Conservation (phyloP, 306 rosid species). For the Prunus fruticosa region DNA sequence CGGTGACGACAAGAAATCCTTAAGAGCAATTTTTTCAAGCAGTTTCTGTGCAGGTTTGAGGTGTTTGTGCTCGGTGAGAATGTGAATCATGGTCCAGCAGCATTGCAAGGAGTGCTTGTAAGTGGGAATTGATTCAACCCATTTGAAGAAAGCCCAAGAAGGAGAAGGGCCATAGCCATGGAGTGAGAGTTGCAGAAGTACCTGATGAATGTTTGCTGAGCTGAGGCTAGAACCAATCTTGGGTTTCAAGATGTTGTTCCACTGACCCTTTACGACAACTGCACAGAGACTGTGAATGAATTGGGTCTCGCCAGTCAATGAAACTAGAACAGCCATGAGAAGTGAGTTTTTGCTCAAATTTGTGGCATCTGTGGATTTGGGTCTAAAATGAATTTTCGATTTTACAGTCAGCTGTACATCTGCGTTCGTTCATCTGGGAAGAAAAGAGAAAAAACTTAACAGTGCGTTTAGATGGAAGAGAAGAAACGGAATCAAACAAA, state of each 20-base stretch:
- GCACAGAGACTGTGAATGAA: conserved; percentile 46
- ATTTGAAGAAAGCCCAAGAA: conserved; percentile 67
- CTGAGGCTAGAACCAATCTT: conserved; percentile 41
- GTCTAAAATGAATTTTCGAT: not conserved
- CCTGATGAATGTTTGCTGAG: conserved; percentile 52
- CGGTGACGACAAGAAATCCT: conserved; percentile 62
- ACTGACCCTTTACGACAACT: conserved; percentile 59
- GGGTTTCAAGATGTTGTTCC: conserved; percentile 53
- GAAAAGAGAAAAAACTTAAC: no score
- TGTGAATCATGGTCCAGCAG: conserved; percentile 72
- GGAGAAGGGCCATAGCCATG: conserved; percentile 41
- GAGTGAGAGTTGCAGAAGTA: conserved; percentile 52
- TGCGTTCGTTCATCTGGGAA: no score
- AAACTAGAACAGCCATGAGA: conserved; percentile 16
- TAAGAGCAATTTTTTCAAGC: conserved; percentile 67
- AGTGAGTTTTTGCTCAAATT: not conserved
- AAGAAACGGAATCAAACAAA: no score
- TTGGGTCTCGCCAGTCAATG: conserved; percentile 26
- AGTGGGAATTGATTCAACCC: conserved; percentile 56
- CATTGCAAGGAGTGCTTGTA: conserved; percentile 69
- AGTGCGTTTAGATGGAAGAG: no score
- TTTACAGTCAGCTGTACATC: no score
- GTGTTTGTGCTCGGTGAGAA: conserved; percentile 53
- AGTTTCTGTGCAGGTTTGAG: conserved; percentile 61
- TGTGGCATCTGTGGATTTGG: not conserved